phyloP scores from a whole-genome alignment of 169 alveolate species.

The Cryptosporidium sp. region DNA sequence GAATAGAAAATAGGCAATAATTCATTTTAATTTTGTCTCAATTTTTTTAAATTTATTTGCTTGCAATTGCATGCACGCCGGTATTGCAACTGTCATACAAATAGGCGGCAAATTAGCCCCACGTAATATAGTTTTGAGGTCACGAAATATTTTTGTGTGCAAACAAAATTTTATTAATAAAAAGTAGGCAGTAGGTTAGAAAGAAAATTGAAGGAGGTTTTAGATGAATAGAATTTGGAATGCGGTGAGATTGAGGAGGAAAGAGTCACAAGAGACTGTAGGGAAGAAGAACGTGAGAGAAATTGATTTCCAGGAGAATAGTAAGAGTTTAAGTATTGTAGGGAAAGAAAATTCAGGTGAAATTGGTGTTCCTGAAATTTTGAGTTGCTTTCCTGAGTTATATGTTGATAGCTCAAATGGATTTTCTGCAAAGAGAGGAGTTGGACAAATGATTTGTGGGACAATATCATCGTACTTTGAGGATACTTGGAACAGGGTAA shows the following conservation, averaged over 20 bases:
- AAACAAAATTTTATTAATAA: background rate
- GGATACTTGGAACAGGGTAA: slow-evolving; percentile 46
- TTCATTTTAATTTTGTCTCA: background rate
- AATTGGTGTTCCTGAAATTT: slow-evolving; percentile 24
- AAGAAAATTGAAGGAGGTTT: background rate
- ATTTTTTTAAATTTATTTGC: background rate
- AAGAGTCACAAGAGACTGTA: background rate
- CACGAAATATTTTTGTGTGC: background rate
- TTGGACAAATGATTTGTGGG: slow-evolving; percentile 65
- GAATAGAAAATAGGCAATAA: slow-evolving; percentile 4
- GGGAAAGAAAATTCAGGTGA: slow-evolving; percentile 5
- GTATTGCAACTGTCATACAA: slow-evolving; percentile 23
- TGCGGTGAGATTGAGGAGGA: slow-evolving; percentile 33
- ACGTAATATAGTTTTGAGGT: background rate
- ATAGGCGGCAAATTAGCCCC: slow-evolving; percentile 4
- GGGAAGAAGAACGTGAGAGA: background rate
- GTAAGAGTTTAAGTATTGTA: background rate
- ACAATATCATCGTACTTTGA: slow-evolving; percentile 67
- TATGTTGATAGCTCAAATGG: background rate
- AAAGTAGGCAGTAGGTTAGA: background rate
- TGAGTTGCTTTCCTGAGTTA: slow-evolving; percentile 32
- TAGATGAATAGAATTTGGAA: slow-evolving; percentile 15
- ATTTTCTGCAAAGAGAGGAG: background rate
- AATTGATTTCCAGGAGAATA: background rate
- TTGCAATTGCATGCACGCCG: slow-evolving; percentile 10